Conservation (phyloP, 495 filamentous ascomycete genomes). For the Aspergillus coremiiformis region DNA sequence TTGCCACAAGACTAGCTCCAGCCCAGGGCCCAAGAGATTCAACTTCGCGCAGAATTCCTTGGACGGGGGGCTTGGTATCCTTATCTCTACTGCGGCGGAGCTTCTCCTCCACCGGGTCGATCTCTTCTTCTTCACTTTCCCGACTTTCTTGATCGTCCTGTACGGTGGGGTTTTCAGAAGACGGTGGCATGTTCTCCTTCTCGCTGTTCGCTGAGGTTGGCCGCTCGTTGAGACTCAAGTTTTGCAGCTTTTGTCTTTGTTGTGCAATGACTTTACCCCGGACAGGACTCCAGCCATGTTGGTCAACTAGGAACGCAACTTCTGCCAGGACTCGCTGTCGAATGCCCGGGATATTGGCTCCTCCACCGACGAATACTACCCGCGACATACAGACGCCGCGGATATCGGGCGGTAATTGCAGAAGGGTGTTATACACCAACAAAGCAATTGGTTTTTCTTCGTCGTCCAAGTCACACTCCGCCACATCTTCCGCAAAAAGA, state of each 20-base stretch:
- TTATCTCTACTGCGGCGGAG: constrained; percentile 45
- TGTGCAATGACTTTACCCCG: constrained; percentile 54
- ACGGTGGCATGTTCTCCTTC: constrained; percentile 2
- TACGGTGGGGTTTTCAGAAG: constrained; percentile 1
- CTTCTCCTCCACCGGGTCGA: constrained; percentile 58
- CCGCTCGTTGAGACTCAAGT: constrained; percentile 30
- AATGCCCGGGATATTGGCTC: constrained; percentile 71
- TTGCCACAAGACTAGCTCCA: constrained; percentile 74
- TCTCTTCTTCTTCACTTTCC: constrained; percentile 33
- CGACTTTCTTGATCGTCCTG: constrained; percentile 26
- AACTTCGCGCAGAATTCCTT: constrained; percentile 63
- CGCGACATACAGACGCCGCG: constrained; percentile 82
- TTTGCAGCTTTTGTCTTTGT: constrained; percentile 44
- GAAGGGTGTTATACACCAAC: constrained; percentile 68
- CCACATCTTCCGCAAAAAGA: constrained; percentile 55
- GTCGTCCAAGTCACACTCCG: constrained; percentile 63
- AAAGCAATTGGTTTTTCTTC: constrained; percentile 69
- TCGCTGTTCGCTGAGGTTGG: constrained; percentile 10
- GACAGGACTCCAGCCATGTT: constrained; percentile 70
- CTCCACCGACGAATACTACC: constrained; percentile 80
- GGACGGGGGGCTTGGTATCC: constrained; percentile 33
- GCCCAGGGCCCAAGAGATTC: constrained; percentile 85
- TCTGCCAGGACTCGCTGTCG: constrained; percentile 75
- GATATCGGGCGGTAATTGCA: constrained; percentile 70
- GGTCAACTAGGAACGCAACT: constrained; percentile 52